Evolutionary conservation across 2,329 filamentous ascomycete genomes (phyloP), one percentile per base, ranked within the genome.

Genomic region (Penicillium fuscoglaucum): DNA sequence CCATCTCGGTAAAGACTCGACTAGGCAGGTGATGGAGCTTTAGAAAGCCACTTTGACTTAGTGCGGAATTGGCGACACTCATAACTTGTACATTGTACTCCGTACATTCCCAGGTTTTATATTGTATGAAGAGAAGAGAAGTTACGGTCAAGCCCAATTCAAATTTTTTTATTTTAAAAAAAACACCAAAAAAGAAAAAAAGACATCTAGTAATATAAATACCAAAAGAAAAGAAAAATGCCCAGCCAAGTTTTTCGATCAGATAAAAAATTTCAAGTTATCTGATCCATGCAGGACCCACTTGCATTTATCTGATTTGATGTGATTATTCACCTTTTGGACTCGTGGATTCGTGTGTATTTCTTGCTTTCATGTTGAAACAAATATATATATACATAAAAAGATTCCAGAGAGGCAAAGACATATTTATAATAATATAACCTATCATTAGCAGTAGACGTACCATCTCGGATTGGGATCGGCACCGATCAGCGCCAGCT

Each of bases 201-300:
- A 51, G 4, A 19, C 17, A 31, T 19, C 10, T 13, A 29, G 21
- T 19, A 29, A 40, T 17, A 37, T n/a, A n/a, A 26, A 37, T 26
- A 50, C 6, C 10, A 28, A 6, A 10, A n/a, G 13, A 6, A n/a
- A 17, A 19, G 10, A 28, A 3, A 31, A 15, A 12, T 21, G 40
- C 39, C n/a, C n/a, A 45, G 54, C 33, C 21, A 43, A 43, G 21
- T 29, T 8, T 12, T 17, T 35, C 26, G 55, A 64, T 64, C 60
- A 61, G 62, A 64, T 64, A 63, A 64, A 62, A 62, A 63, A 54
- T 40, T 52, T 52, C 28, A 15, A 51, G 28, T 64, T 64, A 64
- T 64, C 62, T 63, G 62, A 64, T 64, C 60, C 58, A 62, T 62
- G 35, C 58, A 51, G 45, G 58, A 44, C 54, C 43, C 45, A 57